Evolutionary conservation across 495 filamentous ascomycete genomes (phyloP), one percentile per base, ranked within the genome.

Genomic region (Xylaria longipes): DNA sequence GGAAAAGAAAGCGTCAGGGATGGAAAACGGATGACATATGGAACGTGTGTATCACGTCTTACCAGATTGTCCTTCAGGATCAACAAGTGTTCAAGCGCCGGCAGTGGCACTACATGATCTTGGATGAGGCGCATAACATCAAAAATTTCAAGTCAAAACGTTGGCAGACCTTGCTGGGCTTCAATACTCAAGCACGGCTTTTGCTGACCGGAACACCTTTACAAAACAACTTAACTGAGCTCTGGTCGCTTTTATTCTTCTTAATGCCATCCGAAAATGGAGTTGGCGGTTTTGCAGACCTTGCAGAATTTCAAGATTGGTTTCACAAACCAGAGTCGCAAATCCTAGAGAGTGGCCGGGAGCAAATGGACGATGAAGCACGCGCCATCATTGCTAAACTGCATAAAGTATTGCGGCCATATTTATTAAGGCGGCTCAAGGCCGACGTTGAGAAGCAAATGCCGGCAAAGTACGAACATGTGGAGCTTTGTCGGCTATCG

Each of bases 391-490:
- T 99, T 68, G 88, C 88, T 43, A 96, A 98, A 79, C 90, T 99
- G 20, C 97, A 99, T 80, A 92, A 95, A 72, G 92, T 97, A 50
- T 85, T 99, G 8, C 90, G 97, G 29, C 97, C 97, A 3, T 97
- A 97, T 80, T 89, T 99, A 17, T 88, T 99, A 27, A 91, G 97
- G 56, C 88, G 97, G 71, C 83, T 99, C 48, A 99, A 99, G 82
- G 93, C 95, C 56, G 97, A 99, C 78, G 97, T 99, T 29, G 97
- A 99, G 84, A 98, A 99, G 81, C 95, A 98, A 77, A 97, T 99
- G 94, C 97, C 97, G 0, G 94, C 89, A 37, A 99, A 99, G 77
- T 97, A 97, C 75, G 97, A 99, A 77, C 94, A 97, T 78, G 93
- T 99, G 39, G 92, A 98, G 63, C 95, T 95, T 75, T 99, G 97